Conservation (phyloP, 2,329 filamentous ascomycete species). For the Arachnomyces sp. region DNA sequence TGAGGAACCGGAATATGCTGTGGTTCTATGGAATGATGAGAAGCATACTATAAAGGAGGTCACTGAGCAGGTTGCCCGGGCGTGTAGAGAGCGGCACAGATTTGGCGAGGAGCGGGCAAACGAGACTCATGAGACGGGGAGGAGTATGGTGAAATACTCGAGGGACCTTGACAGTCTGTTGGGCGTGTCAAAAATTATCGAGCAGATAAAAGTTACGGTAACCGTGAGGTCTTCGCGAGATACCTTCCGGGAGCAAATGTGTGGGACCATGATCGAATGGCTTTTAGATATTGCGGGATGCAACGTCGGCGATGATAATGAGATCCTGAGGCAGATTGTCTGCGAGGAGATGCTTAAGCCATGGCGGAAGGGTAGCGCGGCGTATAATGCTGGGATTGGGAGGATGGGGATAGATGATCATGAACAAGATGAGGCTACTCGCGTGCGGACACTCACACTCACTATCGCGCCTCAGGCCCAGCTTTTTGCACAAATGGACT, state of each 20-base stretch:
- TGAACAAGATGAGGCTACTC: slow-evolving; percentile 50
- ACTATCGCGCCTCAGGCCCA: slow-evolving; percentile 34
- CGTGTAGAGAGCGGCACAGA: slow-evolving; percentile 63
- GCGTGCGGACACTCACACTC: slow-evolving; percentile 32
- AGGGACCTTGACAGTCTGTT: slow-evolving; percentile 65
- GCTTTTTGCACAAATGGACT: slow-evolving; percentile 27
- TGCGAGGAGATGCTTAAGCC: slow-evolving; percentile 86
- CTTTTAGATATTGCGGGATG: slow-evolving; percentile 86
- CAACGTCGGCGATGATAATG: slow-evolving; percentile 68
- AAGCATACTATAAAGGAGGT: slow-evolving; percentile 95
- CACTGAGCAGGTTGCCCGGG: slow-evolving; percentile 77
- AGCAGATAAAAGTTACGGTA: slow-evolving; percentile 91
- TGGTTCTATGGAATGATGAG: slow-evolving; percentile 96
- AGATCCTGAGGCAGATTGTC: slow-evolving; percentile 69
- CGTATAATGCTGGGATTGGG: slow-evolving; percentile 68
- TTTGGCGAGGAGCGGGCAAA: slow-evolving; percentile 69
- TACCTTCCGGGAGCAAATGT: slow-evolving; percentile 97
- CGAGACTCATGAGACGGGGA: slow-evolving; percentile 81
- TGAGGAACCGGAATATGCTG: slow-evolving; percentile 64
- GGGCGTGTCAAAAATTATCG: slow-evolving; percentile 72
- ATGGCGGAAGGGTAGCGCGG: slow-evolving; percentile 80
- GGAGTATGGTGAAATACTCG: slow-evolving; percentile 73
- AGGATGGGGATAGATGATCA: slow-evolving; percentile 76
- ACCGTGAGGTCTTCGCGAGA: slow-evolving; percentile 89
- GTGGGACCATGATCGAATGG: slow-evolving; percentile 95